Evolutionary conservation across 441 rosid species (phyloP), one percentile per base, ranked within the genome.

Genomic region (Arabidopsis hybrid): DNA sequence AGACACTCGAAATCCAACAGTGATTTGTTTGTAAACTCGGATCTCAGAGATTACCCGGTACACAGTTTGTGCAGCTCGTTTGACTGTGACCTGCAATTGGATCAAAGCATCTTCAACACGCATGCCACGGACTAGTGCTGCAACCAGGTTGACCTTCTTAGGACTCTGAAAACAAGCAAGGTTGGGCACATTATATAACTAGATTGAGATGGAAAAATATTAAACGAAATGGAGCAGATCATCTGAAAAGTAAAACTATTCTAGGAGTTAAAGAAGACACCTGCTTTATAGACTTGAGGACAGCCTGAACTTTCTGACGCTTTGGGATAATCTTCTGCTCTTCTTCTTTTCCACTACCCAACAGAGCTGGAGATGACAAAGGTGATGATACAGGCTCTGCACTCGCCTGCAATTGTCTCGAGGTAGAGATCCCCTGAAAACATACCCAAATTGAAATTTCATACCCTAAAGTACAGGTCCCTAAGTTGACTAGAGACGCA

Each of bases 41-140:
- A 5, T 12, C 42, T 21, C 32, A 65, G 17, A 40, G 50, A 60
- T 80, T 79, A 91, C 98, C 90, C 88, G 92, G 79, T 88, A 92
- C 26, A 95, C 94, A 1, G 92, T 95, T 69, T 86, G 87, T 16
- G 99, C 70, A 59, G 99, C 98, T 65, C 97, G 84, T 76, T 91
- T 91, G 75, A 88, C 71, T 0, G 92, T 89, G 76, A 91, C 89
- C 78, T 95, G 97, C 73, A 95, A 83, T 81, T 92, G 96, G 85
- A 95, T 57, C 31, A 91, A 77, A 69, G 98, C 98, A 86, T 92
- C 99, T 79, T 95, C 97, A 64, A 92, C 97, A n/a, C 90, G 91
- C 99, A 92, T 89, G 66, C 97, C 97, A 51, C 95, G 93, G 67
- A 92, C 91, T 74, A 92, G 77, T 67, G 91, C 88, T 84, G 97